Percentiles rank a stretch among this genome's conserved stretches.
Conservation (phyloP, 345 rosid species). For the Acer yangbiense region DNA sequence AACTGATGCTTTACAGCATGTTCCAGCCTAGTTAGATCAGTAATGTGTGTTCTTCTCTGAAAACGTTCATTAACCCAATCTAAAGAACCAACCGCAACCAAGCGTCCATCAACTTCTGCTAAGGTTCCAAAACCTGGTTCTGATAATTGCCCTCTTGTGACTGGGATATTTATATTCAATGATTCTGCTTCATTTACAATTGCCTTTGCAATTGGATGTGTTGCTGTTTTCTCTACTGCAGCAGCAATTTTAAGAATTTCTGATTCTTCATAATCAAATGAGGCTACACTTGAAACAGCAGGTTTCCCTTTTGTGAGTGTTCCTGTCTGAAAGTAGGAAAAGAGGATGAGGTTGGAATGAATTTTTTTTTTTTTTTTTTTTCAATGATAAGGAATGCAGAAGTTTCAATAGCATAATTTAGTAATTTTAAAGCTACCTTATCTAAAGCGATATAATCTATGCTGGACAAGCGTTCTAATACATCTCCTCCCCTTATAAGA, state of each 20-base stretch:
- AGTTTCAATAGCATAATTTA: background rate
- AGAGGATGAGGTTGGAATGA: background rate
- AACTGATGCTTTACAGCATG: constrained; percentile 40
- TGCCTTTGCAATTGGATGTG: constrained; percentile 91
- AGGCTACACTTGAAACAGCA: constrained; percentile 68
- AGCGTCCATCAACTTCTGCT: constrained; percentile 83
- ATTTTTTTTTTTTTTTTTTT: background rate
- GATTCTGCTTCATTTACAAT: constrained; percentile 69
- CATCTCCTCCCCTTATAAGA: constrained; percentile 97
- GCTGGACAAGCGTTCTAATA: constrained; percentile 84
- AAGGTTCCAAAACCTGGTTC: constrained; percentile 95
- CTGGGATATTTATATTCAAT: constrained; percentile 58
- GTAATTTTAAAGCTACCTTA: constrained; percentile 53
- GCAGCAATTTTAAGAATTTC: constrained; percentile 86
- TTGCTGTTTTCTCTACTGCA: constrained; percentile 91
- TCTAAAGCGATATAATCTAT: constrained; percentile 79
- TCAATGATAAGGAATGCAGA: background rate
- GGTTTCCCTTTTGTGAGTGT: constrained; percentile 97
- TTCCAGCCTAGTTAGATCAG: constrained; percentile 53
- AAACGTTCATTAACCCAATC: constrained; percentile 83
- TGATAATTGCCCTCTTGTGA: constrained; percentile 83
- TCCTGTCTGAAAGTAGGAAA: constrained; percentile 65
- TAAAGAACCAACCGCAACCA: constrained; percentile 85
- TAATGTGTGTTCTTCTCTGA: constrained; percentile 46
- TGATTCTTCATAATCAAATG: constrained; percentile 54